Percentiles rank a stretch among this genome's conserved stretches.
Evolutionary conservation across 495 filamentous ascomycete species (phyloP).

Genomic region (Aspergillus panamensis): DNA sequence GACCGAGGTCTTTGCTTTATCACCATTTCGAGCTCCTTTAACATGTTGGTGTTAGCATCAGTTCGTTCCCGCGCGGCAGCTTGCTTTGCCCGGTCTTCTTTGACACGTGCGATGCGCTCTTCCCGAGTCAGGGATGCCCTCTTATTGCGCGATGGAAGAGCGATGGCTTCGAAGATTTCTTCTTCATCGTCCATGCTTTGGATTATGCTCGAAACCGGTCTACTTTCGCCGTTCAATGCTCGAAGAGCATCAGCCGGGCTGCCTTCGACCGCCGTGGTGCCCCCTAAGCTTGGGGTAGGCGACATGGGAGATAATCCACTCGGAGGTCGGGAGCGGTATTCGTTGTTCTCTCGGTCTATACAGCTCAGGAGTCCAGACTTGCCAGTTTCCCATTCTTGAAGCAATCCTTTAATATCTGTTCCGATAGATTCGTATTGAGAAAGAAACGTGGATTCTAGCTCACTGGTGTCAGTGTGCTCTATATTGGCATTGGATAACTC

Average conservation of each 20-base stretch:
- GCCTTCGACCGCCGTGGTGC: constrained; percentile 80
- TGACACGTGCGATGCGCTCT: constrained; percentile 83
- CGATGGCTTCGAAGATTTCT: constrained; percentile 88
- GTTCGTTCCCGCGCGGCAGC: constrained; percentile 63
- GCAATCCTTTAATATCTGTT: constrained; percentile 72
- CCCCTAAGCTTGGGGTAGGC: constrained; percentile 75
- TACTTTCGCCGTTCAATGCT: constrained; percentile 64
- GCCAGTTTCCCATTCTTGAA: constrained; percentile 89
- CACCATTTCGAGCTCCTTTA: constrained; percentile 85
- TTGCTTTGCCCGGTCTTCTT: constrained; percentile 74
- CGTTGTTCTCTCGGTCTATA: constrained; percentile 51
- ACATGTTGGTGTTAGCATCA: constrained; percentile 81
- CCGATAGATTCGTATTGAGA: constrained; percentile 94
- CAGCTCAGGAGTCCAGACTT: constrained; percentile 69
- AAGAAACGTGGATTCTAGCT: constrained; percentile 69
- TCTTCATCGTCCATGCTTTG: constrained; percentile 56
- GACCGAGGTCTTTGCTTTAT: constrained; percentile 68
- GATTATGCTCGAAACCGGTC: constrained; percentile 28
- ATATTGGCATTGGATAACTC: constrained; percentile 81
- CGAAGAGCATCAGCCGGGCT: constrained; percentile 72
- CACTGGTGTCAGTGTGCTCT: constrained; percentile 65
- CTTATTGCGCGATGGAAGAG: constrained; percentile 60
- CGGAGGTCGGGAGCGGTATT: constrained; percentile 65
- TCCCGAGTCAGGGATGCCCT: constrained; percentile 75
- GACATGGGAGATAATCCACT: constrained; percentile 71